A percentile compares a stretch with the other conserved stretches of the same genome.
phyloP scores from a whole-genome alignment of 2,329 filamentous ascomycete genomes.

The Alternaria tenuissima region DNA sequence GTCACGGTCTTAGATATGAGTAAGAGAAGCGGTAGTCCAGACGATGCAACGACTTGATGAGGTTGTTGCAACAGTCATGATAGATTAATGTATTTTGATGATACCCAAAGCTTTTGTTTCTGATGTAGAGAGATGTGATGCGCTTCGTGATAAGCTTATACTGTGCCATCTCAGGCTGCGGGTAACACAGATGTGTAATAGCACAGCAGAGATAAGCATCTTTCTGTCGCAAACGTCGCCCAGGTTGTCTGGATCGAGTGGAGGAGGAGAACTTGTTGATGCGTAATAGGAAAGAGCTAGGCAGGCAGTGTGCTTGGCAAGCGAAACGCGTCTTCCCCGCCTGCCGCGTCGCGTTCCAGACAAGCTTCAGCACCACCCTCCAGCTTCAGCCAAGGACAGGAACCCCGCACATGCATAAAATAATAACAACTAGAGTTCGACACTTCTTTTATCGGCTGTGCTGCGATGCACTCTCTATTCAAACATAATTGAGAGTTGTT shows the following conservation, averaged over 20 bases:
- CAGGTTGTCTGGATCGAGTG: no score
- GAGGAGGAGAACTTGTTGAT: neutral
- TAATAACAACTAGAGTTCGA: neutral
- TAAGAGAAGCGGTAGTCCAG: neutral
- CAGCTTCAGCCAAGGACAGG: neutral
- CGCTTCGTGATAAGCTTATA: neutral
- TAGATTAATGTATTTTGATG: slow-evolving; percentile 2
- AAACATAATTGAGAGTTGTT: no score
- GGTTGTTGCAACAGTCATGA: neutral
- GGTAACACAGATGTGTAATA: no score
- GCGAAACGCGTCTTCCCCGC: neutral
- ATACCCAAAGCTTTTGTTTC: neutral
- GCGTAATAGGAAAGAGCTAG: neutral
- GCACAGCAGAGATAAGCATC: neutral
- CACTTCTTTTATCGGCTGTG: no score
- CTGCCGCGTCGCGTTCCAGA: neutral
- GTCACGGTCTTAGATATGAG: slow-evolving; percentile 46
- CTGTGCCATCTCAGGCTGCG: neutral
- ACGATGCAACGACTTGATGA: neutral
- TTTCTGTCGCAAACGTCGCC: neutral
- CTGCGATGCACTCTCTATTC: no score
- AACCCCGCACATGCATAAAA: neutral
- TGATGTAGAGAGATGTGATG: neutral
- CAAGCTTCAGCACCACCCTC: neutral
- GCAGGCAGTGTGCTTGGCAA: neutral